phyloP scores from a whole-genome alignment of 2,329 filamentous ascomycete genomes.

The Xylariaceae sp. region DNA sequence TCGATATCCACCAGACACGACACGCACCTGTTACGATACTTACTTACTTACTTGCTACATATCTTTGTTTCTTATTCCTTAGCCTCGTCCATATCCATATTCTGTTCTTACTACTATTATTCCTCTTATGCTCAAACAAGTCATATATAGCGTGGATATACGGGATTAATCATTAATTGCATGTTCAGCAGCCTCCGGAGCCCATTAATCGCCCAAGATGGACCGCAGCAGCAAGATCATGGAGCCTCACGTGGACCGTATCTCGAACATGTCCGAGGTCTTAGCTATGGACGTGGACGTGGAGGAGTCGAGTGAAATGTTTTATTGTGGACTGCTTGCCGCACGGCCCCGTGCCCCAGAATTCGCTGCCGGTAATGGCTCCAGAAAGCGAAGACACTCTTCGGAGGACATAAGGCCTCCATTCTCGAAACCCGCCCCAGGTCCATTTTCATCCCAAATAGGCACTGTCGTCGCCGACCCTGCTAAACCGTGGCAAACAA shows the following conservation, averaged over 20 bases:
- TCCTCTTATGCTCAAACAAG: neutral
- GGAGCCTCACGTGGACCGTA: slow-evolving; percentile 28
- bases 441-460: slow-evolving; percentile 16
- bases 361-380: slow-evolving; percentile 20
- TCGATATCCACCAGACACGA: neutral
- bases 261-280: slow-evolving; percentile 50
- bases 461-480: slow-evolving; percentile 17
- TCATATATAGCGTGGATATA: neutral
- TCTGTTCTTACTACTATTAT: neutral
- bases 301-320: slow-evolving; percentile 44
- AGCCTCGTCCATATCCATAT: neutral
- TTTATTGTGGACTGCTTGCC: slow-evolving; percentile 48
- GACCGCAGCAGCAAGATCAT: slow-evolving; percentile 19
- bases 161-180: slow-evolving; percentile 3
- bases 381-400: slow-evolving; percentile 25
- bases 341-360: slow-evolving; percentile 43
- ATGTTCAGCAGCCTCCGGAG: neutral
- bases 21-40: neutral
- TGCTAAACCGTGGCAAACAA: slow-evolving; percentile 25
- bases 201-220: slow-evolving; percentile 10
- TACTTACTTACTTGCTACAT: neutral
- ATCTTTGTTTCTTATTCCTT: neutral
- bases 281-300: slow-evolving; percentile 45
- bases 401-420: slow-evolving; percentile 16
- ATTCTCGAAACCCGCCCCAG: neutral